Conservation (phyloP, 2,329 filamentous ascomycete genomes). For the Trichothecium sympodiale region DNA sequence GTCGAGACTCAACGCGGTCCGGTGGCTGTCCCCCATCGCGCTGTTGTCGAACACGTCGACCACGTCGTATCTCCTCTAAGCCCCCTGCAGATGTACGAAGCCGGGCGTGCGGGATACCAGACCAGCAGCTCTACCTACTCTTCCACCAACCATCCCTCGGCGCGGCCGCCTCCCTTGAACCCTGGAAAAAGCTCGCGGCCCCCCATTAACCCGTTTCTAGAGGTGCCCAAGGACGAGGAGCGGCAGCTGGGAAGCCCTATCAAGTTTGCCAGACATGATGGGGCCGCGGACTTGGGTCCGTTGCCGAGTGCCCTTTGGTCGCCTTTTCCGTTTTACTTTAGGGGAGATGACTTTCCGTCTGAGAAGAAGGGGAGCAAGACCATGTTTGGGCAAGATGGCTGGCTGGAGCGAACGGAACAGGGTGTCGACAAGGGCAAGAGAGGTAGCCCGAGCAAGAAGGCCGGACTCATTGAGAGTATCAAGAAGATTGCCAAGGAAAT, state of each 20-base stretch:
- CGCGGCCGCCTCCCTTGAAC: slow-evolving; percentile 12
- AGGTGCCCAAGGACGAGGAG: no score
- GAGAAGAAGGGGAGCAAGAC: slow-evolving; percentile 34
- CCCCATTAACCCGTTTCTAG: no score
- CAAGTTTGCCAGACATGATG: no score
- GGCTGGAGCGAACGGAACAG: slow-evolving; percentile 36
- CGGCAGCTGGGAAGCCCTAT: no score
- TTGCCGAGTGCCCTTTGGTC: slow-evolving; percentile 22
- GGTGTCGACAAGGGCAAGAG: slow-evolving; percentile 12
- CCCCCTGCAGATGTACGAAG: slow-evolving; percentile 7
- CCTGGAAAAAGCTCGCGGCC: not conserved
- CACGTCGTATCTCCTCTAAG: slow-evolving; percentile 17
- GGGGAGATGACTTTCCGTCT: slow-evolving; percentile 23
- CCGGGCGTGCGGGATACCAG: not conserved
- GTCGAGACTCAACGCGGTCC: slow-evolving; percentile 7
- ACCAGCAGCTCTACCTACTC: slow-evolving; percentile 14
- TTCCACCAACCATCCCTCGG: slow-evolving; percentile 7
- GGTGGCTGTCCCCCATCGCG: slow-evolving; percentile 4
- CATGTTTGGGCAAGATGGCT: slow-evolving; percentile 44
- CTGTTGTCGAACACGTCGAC: slow-evolving; percentile 11
- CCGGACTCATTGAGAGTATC: slow-evolving; percentile 31
- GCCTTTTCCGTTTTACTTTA: slow-evolving; percentile 31
- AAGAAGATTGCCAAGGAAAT: slow-evolving; percentile 44
- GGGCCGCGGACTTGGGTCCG: slow-evolving; percentile 2
- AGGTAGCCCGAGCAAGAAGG: slow-evolving; percentile 22